Evolutionary conservation across 768 basidiomycete genomes (phyloP), one percentile per base, ranked within the genome.

Genomic region (Dentipellis sp.): DNA sequence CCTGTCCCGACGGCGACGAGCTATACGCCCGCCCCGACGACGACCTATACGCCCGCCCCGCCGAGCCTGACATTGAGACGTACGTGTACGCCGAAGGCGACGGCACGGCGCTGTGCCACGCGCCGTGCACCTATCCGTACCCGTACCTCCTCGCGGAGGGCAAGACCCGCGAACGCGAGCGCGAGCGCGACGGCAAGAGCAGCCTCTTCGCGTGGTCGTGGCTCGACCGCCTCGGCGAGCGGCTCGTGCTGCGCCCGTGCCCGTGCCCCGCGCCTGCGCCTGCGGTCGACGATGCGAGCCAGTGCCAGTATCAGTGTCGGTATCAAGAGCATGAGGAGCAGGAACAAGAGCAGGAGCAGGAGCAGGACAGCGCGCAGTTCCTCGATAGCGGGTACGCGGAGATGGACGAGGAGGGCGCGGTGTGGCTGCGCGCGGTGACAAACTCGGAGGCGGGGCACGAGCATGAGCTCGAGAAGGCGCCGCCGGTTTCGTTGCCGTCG

Each of bases 151-250:
- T 29, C 29, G 29, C 29, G 29, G 29, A 29, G 29, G 29, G 29
- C 29, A 29, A 29, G 29, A 29, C 29, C 29, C 29, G 29, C 3
- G 29, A 29, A 29, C 29, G 29, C 29, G 29, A 29, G 11, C 54
- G 58, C 37, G 60, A 61, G 11, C 54, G 58, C 37, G 60, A 61
- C 45, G 54, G 58, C 23, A 57, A 58, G 34, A 61, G 60, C 12
- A 19, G 42, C 52, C 40, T 59, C 0, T 61, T 61, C 49, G 58
- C 60, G 17, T 61, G 60, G 60, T 61, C 60, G 21, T 61, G 60
- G 55, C 52, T 59, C 37, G 58, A 55, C 7, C 60, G 58, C 11
- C 55, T 61, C 42, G 42, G 52, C 3, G 52, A 51, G 12, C 54
- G 56, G 2, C 51, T 56, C 29, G 51, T 55, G 10, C 55, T 48